Conservation (phyloP, 2,329 filamentous ascomycete genomes). For the Ceratocystis alfenasii region DNA sequence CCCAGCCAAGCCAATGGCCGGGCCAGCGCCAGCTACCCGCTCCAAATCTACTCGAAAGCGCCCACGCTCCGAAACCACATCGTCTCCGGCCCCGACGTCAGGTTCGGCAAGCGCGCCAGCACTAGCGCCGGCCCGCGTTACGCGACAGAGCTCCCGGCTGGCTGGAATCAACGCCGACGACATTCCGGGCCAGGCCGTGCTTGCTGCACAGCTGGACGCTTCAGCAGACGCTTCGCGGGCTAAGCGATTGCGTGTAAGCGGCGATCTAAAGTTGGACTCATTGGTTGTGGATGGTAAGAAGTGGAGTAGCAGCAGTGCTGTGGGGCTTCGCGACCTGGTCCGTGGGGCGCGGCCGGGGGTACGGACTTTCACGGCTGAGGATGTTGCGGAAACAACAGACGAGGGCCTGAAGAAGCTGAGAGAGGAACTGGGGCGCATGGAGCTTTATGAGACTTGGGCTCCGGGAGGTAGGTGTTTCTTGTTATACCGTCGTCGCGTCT, state of each 20-base stretch:
- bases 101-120: slow-evolving; percentile 29
- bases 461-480: slow-evolving; percentile 51
- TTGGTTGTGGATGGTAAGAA: slow-evolving; percentile 70
- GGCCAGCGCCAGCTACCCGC: slow-evolving; percentile 30
- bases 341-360: slow-evolving; percentile 67
- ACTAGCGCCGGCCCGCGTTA: slow-evolving; percentile 38
- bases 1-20: slow-evolving; percentile 26
- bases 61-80: slow-evolving; percentile 27
- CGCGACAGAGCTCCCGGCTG: slow-evolving; percentile 46
- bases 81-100: background rate
- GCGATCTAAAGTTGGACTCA: slow-evolving; percentile 58
- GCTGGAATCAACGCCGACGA: slow-evolving; percentile 43
- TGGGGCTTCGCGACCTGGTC: slow-evolving; percentile 45
- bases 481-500: background rate
- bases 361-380: slow-evolving; percentile 74
- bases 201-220: slow-evolving; percentile 35
- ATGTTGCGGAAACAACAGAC: slow-evolving; percentile 67
- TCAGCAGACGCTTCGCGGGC: slow-evolving; percentile 37
- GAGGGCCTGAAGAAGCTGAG: slow-evolving; percentile 61
- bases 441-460: slow-evolving; percentile 72
- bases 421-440: slow-evolving; percentile 62
- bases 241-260: slow-evolving; percentile 45
- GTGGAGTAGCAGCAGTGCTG: slow-evolving; percentile 55
- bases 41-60: slow-evolving; percentile 19
- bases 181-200: slow-evolving; percentile 33